Conservation (phyloP, 768 basidiomycete species). For the Kwoniella bestiolae region DNA sequence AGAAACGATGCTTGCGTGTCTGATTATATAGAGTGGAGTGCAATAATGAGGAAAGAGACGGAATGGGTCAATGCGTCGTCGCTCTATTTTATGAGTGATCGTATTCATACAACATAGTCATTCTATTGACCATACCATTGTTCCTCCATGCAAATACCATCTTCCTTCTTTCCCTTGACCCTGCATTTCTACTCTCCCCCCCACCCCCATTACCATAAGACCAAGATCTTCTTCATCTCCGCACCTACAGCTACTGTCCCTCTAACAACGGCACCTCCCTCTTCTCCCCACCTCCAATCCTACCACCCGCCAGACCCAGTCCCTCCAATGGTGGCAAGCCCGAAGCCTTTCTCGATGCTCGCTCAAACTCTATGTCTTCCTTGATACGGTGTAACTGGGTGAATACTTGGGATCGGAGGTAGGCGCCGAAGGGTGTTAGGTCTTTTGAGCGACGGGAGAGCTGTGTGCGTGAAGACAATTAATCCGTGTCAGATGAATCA, state of each 20-base stretch:
- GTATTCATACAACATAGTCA: not conserved
- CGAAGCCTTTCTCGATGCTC: not conserved
- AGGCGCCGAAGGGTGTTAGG: slow-evolving; percentile 48
- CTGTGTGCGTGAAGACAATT: slow-evolving; percentile 21
- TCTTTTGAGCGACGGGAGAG: slow-evolving; percentile 46
- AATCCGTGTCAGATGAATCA: too few species aligned
- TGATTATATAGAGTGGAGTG: too few species aligned
- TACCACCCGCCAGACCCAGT: not conserved
- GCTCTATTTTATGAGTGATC: not conserved
- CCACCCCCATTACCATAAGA: too few species aligned
- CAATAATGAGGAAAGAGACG: not conserved
- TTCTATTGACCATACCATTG: not conserved
- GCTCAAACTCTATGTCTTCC: slow-evolving; percentile 14
- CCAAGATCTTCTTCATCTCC: not conserved
- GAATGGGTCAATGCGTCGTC: not conserved
- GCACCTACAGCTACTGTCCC: not conserved
- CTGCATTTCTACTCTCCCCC: not conserved
- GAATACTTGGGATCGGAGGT: slow-evolving; percentile 50
- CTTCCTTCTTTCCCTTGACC: not conserved
- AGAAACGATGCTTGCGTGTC: too few species aligned
- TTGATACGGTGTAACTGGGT: slow-evolving; percentile 36
- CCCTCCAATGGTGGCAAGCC: slow-evolving; percentile 8
- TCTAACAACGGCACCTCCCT: slow-evolving; percentile 15
- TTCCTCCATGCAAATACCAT: too few species aligned
- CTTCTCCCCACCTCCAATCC: not conserved